Percentiles rank a stretch among this genome's conserved stretches.
Evolutionary conservation across 805 yeast genomes (phyloP).

Genomic region (Candida corydali): DNA sequence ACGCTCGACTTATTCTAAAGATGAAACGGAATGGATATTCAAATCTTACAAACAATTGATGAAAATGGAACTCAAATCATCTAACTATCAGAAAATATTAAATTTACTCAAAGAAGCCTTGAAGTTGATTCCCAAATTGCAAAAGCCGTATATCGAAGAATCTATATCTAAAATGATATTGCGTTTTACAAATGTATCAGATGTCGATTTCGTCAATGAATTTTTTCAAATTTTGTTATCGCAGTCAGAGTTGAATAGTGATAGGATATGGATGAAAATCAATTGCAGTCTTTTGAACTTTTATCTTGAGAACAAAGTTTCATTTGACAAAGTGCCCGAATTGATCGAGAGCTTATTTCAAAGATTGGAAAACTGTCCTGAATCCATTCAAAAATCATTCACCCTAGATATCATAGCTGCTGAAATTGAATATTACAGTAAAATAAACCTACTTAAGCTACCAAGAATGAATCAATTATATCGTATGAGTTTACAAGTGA

Average conservation of each 20-base stretch:
- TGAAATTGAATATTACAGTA: conserved; percentile 53
- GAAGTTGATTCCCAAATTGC: conserved; percentile 21
- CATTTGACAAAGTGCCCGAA: conserved; percentile 19
- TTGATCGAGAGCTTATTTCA: conserved; percentile 35
- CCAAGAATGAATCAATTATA: conserved; percentile 46
- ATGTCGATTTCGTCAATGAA: conserved; percentile 23
- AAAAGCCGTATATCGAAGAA: conserved; percentile 36
- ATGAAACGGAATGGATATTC: conserved; percentile 29
- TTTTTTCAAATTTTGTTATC: conserved; percentile 25
- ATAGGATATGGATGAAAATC: conserved; percentile 47
- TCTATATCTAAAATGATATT: conserved; percentile 33
- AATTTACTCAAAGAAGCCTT: conserved; percentile 19
- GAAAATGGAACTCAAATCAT: conserved; percentile 26
- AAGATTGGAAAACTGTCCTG: conserved; percentile 36
- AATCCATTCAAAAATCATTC: conserved; percentile 43
- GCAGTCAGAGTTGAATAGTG: conserved; percentile 19
- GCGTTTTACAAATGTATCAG: conserved; percentile 26
- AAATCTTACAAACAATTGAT: conserved; percentile 39
- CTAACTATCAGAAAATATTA: conserved; percentile 21
- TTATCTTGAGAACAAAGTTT: conserved; percentile 7
- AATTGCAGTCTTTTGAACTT: conserved; percentile 40
- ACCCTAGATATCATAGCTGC: conserved; percentile 63
- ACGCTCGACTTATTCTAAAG: conserved; percentile 12
- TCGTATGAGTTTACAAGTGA: conserved; percentile 37
- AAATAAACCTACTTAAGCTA: conserved; percentile 26